Percentiles rank a stretch among this genome's conserved stretches.
phyloP scores from a whole-genome alignment of 352 stramenopile genomes.

The Phytopythium sindhum region DNA sequence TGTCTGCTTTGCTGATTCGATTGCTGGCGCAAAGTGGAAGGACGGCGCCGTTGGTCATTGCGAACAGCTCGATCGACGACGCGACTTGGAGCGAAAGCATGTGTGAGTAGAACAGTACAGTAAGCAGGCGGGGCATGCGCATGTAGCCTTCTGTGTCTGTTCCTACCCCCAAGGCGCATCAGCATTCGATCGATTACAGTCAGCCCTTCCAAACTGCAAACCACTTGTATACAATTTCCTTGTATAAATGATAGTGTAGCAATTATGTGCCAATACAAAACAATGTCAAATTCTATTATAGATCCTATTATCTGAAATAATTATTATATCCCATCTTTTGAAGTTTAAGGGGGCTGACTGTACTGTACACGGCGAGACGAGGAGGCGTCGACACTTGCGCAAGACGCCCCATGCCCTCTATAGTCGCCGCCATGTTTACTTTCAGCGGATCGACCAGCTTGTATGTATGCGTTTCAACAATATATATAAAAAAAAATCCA shows the following conservation, averaged over 20 bases:
- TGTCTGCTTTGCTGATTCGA: neutral
- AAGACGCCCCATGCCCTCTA: neutral
- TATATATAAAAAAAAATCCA: no score
- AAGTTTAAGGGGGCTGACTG: no score
- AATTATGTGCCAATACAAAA: no score
- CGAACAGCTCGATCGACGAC: neutral
- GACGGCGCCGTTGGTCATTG: neutral
- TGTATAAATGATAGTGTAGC: no score
- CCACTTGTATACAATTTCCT: no score
- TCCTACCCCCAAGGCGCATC: neutral
- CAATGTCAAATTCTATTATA: no score
- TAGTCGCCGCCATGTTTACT: neutral
- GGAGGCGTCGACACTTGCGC: neutral
- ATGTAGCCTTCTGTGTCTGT: neutral
- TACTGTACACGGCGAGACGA: neutral
- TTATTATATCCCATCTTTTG: no score
- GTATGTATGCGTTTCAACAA: neutral
- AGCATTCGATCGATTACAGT: neutral
- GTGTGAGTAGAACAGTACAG: neutral
- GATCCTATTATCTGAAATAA: no score
- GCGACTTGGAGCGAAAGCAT: neutral
- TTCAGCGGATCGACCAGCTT: neutral
- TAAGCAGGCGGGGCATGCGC: neutral
- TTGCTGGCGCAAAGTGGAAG: neutral
- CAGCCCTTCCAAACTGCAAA: no score